These are phyloP conservation scores for Hyaloperonospora arabidopsidis DNA, from an alignment of 352 stramenopile species.

Conservation along the genomic window DNA sequence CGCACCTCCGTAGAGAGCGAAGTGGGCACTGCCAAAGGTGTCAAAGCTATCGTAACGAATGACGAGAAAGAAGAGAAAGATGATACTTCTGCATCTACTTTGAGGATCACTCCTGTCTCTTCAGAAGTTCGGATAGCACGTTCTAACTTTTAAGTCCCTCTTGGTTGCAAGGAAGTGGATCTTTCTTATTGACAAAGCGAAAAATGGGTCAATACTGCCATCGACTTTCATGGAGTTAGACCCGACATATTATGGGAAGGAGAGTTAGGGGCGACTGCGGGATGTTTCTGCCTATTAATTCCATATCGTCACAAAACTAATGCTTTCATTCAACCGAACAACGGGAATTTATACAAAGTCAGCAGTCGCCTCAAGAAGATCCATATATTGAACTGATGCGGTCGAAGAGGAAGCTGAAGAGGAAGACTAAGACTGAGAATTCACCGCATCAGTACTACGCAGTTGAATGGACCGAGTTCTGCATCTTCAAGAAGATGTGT, in stretches of 20 bases:
- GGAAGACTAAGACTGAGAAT: no score
- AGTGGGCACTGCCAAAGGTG: background rate
- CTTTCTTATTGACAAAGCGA: background rate
- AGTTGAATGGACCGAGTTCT: background rate
- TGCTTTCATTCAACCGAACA: no score
- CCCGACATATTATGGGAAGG: background rate
- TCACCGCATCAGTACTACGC: background rate
- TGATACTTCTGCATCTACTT: background rate
- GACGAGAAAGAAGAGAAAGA: background rate
- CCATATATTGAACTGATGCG: no score
- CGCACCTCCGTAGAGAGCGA: background rate
- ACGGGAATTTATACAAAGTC: no score
- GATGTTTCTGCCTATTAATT: no score
- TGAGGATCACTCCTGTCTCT: background rate
- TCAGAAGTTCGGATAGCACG: background rate
- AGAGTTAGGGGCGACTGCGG: no score
- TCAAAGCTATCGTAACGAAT: background rate
- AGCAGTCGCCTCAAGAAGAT: no score
- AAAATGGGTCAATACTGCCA: background rate
- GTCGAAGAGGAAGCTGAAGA: no score
- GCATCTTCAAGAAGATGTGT: background rate
- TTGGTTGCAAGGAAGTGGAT: background rate
- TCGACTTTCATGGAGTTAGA: background rate
- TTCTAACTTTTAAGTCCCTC: background rate
- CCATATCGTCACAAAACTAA: no score